phyloP scores from a whole-genome alignment of 495 filamentous ascomycete species.

The Halenospora varia region DNA sequence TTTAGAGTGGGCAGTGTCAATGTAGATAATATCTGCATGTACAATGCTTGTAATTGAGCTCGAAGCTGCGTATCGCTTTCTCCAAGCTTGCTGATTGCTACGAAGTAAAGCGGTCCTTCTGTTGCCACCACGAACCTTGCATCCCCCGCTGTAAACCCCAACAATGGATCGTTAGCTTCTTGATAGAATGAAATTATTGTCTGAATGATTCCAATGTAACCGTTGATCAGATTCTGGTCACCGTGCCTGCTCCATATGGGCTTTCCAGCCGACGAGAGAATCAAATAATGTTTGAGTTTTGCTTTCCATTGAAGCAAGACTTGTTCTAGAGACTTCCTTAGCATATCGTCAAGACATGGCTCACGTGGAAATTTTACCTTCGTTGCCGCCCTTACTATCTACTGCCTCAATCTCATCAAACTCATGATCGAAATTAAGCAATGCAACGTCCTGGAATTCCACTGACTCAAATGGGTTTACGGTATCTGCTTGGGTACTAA shows the following conservation, averaged over 20 bases:
- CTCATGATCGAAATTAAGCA: conserved; percentile 66
- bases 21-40: conserved; percentile 97
- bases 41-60: conserved; percentile 86
- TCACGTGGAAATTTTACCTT: conserved; percentile 50
- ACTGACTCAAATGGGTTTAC: conserved; percentile 53
- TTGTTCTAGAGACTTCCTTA: conserved; percentile 42
- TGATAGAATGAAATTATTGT: conserved; percentile 98
- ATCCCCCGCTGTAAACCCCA: conserved; percentile 77
- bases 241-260: conserved; percentile 96
- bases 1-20: conserved; percentile 86
- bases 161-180: conserved; percentile 66
- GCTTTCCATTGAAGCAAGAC: conserved; percentile 73
- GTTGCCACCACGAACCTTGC: conserved; percentile 80
- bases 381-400: conserved; percentile 54
- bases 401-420: conserved; percentile 74
- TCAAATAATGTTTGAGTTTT: conserved; percentile 94
- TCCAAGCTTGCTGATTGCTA: conserved; percentile 86
- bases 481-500: conserved; percentile 52
- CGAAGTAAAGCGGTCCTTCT: conserved; percentile 83
- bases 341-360: not conserved
- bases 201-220: conserved; percentile 93
- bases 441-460: conserved; percentile 41
- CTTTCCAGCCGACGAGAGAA: conserved; percentile 95
- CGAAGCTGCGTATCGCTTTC: conserved; percentile 86
- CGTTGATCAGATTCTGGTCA: conserved; percentile 80